These are phyloP conservation scores for Diplodia scrobiculata DNA, from an alignment of 2,329 filamentous ascomycete species.

Conservation along the genomic window DNA sequence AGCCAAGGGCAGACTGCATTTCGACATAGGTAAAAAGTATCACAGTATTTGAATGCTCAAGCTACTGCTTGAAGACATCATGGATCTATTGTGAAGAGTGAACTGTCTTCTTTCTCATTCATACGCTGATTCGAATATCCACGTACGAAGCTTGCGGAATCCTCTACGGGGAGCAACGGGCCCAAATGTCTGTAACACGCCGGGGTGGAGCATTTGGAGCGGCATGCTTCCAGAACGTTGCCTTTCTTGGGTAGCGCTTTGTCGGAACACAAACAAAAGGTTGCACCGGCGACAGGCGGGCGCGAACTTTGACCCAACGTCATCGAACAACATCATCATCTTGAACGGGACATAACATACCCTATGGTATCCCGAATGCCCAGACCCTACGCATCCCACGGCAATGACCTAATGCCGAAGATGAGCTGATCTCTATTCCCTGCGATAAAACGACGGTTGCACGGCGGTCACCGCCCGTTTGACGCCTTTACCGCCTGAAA, in stretches of 20 bases:
- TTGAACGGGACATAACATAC: background rate
- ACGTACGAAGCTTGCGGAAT: too few relatives aligned
- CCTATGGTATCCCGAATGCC: too few relatives aligned
- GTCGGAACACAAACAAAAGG: background rate
- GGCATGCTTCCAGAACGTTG: background rate
- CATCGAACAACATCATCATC: background rate
- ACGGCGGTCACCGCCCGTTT: constrained; percentile 18
- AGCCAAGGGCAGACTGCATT: too few relatives aligned
- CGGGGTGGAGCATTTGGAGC: background rate
- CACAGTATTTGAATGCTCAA: too few relatives aligned
- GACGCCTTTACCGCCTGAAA: constrained; percentile 9
- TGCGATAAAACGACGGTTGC: constrained; percentile 6
- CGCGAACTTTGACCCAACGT: background rate
- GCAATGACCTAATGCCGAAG: background rate
- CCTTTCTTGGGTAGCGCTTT: background rate
- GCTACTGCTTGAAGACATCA: too few relatives aligned
- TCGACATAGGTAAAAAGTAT: too few relatives aligned
- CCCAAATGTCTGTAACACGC: too few relatives aligned
- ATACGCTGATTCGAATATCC: too few relatives aligned
- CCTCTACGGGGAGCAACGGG: too few relatives aligned
- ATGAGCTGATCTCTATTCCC: background rate
- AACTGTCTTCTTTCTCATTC: too few relatives aligned
- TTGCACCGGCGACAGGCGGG: background rate
- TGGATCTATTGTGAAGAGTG: too few relatives aligned
- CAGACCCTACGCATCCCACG: background rate